Evolutionary conservation across 352 stramenopile genomes (phyloP), one percentile per base, ranked within the genome.

Genomic region (Globisporangium camurandrum): DNA sequence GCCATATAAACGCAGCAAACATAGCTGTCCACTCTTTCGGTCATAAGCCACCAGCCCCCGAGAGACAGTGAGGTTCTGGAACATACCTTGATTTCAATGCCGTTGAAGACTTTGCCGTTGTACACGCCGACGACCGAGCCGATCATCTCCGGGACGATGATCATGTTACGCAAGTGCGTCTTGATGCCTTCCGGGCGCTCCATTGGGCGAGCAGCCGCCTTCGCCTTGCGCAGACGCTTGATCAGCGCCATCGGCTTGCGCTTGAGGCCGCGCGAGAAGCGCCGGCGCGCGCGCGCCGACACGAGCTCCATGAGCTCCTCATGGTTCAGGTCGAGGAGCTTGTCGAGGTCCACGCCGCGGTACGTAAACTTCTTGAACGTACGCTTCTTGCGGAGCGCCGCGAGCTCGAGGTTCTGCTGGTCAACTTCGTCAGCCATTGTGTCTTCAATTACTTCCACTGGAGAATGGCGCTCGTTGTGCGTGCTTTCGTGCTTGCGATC

Each of bases 331-430:
- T 99, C 96, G 30, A 99, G 78, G 36, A 99, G 86, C 80, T 98
- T 97, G 70, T 99, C 97, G 26, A 99, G 82, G 74, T 99, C 97
- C 58, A 99, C 93, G 61, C 97, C 97, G 69, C 96, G 93, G 92
- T 97, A 99, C 64, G 95, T 98, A 74, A 99, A 99, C 84, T 99
- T 99, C 75, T 98, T 97, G 93, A 99, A 99, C 61, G 96, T 95
- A 67, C 97, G 94, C 87, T 99, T 99, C 92, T 99, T 99, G 69
- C 96, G 97, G 58, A 98, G 82, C 61, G 97, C 95, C 64, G 94
- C 91, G 71, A 98, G 63, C 62, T 91, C 79, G 47, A 91, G 59
- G 69, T 86, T 86, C 61, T 81, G 74, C 36, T 85, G 58, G 56
- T 89, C 74, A 37, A 58, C 54, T 68, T 71, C 66, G 65, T 79